Evolutionary conservation across 2,329 filamentous ascomycete species (phyloP).

Genomic region (Pseudonectria foliicola): DNA sequence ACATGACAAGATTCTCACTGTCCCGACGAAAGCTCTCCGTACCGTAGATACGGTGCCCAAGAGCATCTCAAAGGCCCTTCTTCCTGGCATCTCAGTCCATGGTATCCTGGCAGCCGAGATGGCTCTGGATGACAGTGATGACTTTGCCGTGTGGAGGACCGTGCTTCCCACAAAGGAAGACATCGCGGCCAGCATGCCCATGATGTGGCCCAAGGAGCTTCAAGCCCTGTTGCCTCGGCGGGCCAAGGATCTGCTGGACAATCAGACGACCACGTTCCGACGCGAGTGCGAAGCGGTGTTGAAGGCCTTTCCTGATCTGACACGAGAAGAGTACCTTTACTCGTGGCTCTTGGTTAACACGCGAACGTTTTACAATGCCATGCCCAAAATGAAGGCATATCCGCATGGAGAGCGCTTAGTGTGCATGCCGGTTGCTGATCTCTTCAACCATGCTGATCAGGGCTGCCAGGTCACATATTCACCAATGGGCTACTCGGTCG

Average conservation of each 20-base stretch:
- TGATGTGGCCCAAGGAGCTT: conserved; percentile 41
- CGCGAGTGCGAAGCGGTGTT: conserved; percentile 32
- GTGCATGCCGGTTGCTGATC: conserved; percentile 65
- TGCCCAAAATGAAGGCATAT: conserved; percentile 35
- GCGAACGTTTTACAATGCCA: conserved; percentile 53
- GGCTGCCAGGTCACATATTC: conserved; percentile 48
- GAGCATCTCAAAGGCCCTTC: conserved; percentile 43
- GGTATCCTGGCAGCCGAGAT: conserved; percentile 65
- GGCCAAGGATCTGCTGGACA: conserved; percentile 38
- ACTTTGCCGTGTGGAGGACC: conserved; percentile 53
- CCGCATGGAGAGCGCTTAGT: conserved; percentile 54
- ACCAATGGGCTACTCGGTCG: conserved; percentile 45
- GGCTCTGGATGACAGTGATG: conserved; percentile 42
- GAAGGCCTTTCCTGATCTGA: conserved; percentile 22
- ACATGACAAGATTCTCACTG: conserved; percentile 53
- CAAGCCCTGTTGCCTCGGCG: conserved; percentile 39
- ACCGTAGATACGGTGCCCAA: conserved; percentile 54
- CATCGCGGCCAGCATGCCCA: conserved; percentile 36
- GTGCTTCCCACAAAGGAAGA: conserved; percentile 60
- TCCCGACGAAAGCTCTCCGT: conserved; percentile 59
- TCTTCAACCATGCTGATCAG: conserved; percentile 53
- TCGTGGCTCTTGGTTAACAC: conserved; percentile 56
- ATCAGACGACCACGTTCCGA: conserved; percentile 42
- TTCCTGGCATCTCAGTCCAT: conserved; percentile 54
- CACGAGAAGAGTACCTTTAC: conserved; percentile 41